These are phyloP conservation scores for Pseudevernia furfuracea DNA, from an alignment of 495 filamentous ascomycete genomes.

Conservation along the genomic window DNA sequence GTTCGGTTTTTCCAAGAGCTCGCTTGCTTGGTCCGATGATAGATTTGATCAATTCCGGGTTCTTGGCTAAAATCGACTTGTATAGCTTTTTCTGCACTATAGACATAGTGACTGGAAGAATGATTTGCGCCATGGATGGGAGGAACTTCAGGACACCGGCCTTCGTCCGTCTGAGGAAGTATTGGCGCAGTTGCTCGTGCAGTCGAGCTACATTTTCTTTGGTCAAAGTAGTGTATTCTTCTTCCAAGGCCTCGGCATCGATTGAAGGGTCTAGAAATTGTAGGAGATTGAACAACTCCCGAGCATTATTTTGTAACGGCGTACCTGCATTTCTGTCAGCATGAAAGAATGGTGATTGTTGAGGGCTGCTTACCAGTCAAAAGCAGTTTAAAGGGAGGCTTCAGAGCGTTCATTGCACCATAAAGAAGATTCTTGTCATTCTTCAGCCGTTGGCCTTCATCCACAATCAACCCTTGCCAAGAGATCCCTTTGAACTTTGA, in stretches of 20 bases:
- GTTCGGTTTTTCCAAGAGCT: constrained; percentile 54
- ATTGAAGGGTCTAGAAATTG: constrained; percentile 76
- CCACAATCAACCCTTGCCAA: constrained; percentile 87
- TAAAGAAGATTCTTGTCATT: constrained; percentile 84
- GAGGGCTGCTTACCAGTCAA: constrained; percentile 60
- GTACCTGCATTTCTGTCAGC: constrained; percentile 59
- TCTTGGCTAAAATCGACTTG: constrained; percentile 85
- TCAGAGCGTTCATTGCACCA: constrained; percentile 58
- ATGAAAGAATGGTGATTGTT: neutral
- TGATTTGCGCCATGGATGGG: constrained; percentile 88
- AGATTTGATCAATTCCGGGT: constrained; percentile 77
- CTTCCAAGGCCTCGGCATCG: constrained; percentile 64
- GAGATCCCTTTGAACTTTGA: constrained; percentile 56
- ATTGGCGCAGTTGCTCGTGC: constrained; percentile 78
- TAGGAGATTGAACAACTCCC: constrained; percentile 89
- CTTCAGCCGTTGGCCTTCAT: constrained; percentile 94
- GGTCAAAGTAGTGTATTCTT: constrained; percentile 63
- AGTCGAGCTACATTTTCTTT: constrained; percentile 72
- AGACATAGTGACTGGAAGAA: constrained; percentile 88
- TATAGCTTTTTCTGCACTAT: constrained; percentile 88
- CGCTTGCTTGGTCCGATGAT: constrained; percentile 56
- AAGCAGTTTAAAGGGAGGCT: constrained; percentile 70
- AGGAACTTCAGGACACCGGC: constrained; percentile 80
- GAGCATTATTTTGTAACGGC: constrained; percentile 88
- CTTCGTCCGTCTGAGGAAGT: constrained; percentile 79